phyloP scores from a whole-genome alignment of 176 grass and related monocot species.

The Zea mays region DNA sequence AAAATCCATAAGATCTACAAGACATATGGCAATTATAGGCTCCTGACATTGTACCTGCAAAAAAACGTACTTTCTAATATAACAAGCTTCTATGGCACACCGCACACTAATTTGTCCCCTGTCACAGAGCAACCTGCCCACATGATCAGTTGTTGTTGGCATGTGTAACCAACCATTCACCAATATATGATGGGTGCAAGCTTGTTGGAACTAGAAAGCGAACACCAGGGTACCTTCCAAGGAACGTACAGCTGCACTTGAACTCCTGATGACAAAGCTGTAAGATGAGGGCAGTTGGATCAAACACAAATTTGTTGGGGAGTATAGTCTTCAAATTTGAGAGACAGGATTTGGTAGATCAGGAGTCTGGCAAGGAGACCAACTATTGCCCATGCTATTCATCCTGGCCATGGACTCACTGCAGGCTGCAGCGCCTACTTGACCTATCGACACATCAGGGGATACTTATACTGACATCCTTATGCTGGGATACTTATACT shows the following conservation, averaged over 20 bases:
- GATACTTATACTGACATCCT: too few species aligned
- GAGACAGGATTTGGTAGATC: not conserved
- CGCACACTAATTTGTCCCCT: constrained; percentile 11
- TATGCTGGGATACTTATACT: too few species aligned
- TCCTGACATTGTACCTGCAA: constrained; percentile 1
- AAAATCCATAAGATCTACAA: constrained; percentile 4
- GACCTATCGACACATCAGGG: too few species aligned
- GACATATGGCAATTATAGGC: constrained; percentile 1
- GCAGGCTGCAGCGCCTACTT: too few species aligned
- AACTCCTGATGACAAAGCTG: not conserved
- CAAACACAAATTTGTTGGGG: not conserved
- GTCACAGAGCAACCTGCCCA: not conserved
- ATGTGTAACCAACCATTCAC: constrained; percentile 1
- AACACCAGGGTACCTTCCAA: not conserved
- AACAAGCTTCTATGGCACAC: not conserved
- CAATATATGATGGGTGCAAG: not conserved
- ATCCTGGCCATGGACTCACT: too few species aligned
- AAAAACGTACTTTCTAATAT: constrained; percentile 6
- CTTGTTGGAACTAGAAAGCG: not conserved
- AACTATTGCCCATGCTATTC: too few species aligned
- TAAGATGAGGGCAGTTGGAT: not conserved
- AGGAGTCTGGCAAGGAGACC: not conserved
- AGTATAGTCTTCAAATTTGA: not conserved
- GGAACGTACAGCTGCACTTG: not conserved
- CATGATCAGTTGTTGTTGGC: not conserved